Evolutionary conservation across 768 basidiomycete species (phyloP), one percentile per base, ranked within the genome.

Genomic region (Xerocomellus amylosporus): DNA sequence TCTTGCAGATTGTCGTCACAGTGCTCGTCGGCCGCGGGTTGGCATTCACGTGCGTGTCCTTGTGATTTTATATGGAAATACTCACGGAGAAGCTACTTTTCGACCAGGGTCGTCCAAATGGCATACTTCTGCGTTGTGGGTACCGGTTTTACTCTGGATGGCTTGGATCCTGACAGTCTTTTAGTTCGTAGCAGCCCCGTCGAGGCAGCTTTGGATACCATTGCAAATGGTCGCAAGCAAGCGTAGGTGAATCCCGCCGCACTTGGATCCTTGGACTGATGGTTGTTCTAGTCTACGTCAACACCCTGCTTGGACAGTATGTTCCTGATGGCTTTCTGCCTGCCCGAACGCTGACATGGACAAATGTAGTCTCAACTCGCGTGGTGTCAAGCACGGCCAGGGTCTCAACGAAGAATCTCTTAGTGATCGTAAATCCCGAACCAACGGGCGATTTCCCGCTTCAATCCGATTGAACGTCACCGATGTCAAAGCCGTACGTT

Each of bases 151-250:
- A 17, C 15, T 17, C 36, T 19, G 8, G 17, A 14, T 30, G 15
- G 2, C 2, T 3, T 7, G 8, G 1, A 8, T 42, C 2, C 10
- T 56, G n/a, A 67, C 17, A 14, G 6, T 20, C 3, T 2, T 17
- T 5, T 20, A 71, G 70, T 68, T 70, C 33, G 10, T 68, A 14
- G 60, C 46, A 5, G 46, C 54, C 8, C 70, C 69, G 4, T 55
- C 62, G 10, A 58, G 37, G 33, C 62, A 34, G 13, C 51, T 45
- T 46, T 72, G 70, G 69, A 34, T 70, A 41, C 58, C 61, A 12
- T 14, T 70, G 2, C 66, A 70, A 49, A 71, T 70, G 70, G 19
- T 62, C 4, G 24, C 58, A 9, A 39, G 59, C 54, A 72, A 68
- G 41, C 0, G 69, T 66, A 38, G 19, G 70, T 51, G 9, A 17